Evolutionary conservation across 2,329 filamentous ascomycete genomes (phyloP).

Genomic region (Pseudocercospora cruenta): DNA sequence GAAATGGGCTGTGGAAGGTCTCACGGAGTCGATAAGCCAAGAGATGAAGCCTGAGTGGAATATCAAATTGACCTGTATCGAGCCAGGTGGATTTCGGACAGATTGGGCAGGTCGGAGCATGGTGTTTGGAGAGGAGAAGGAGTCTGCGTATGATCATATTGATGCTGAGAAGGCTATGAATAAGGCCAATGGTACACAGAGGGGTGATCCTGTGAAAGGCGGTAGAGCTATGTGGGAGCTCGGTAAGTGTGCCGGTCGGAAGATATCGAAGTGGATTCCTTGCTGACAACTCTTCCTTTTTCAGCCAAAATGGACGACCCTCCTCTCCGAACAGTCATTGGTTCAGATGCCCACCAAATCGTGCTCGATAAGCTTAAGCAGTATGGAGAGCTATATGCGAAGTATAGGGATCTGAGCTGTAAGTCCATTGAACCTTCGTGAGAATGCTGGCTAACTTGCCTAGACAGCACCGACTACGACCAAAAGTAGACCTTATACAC

Average conservation of each 20-base stretch:
- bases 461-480: neutral
- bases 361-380: conserved; percentile 57
- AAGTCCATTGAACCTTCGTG: neutral
- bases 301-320: conserved; percentile 57
- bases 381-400: conserved; percentile 53
- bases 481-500: neutral
- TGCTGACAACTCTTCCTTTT: neutral
- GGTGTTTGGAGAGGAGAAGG: conserved; percentile 50
- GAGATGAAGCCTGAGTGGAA: conserved; percentile 53
- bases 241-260: neutral
- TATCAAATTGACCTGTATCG: conserved; percentile 51
- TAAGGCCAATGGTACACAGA: conserved; percentile 48
- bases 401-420: conserved; percentile 45
- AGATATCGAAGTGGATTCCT: neutral
- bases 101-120: conserved; percentile 53
- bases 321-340: conserved; percentile 57
- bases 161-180: conserved; percentile 48
- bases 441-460: neutral
- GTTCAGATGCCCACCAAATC: conserved; percentile 55
- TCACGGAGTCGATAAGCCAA: conserved; percentile 47
- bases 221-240: conserved; percentile 50
- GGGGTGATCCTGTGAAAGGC: conserved; percentile 56
- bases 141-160: conserved; percentile 54
- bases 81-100: conserved; percentile 53
- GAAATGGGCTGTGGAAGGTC: conserved; percentile 55